Base-by-base conservation (phyloP, 2,329 filamentous ascomycete genomes). In the Aureobasidium sp. region DNA sequence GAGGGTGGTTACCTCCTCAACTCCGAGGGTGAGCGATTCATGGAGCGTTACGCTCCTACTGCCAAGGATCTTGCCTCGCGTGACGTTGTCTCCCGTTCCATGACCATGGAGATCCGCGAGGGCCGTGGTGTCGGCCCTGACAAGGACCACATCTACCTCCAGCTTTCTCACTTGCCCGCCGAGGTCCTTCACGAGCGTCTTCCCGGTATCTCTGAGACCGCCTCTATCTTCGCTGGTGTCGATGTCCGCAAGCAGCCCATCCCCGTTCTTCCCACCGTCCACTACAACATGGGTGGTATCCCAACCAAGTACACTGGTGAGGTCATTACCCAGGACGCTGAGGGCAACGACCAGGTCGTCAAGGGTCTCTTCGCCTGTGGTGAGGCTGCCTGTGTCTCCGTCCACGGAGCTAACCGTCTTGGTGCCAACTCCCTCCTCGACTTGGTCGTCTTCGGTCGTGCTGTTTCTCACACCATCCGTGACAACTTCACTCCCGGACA, bases 281-380 rank as follows among this genome's bases (percentile, higher is more conserved):
- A 99, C 83, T 99, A 99, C 85, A 97, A 97, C 84, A 99, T 97
- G 94, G 93, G 93, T 78, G 93, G 94, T 83, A 97, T 99, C 69
- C 93, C 93, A 58, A 97, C 94, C 68, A 91, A 90, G 73, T 97
- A 96, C 83, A 97, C 91, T 65, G 93, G 94, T 76, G 91, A 99
- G 79, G 94, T 97, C 64, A 78, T 99, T 68, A 95, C 91, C 21
- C 81, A 96, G 58, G 91, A 97, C 69, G 87, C 89, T 73, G 76
- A 85, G 65, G 94, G 94, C 68, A 86, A 96, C 63, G 94, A 97
- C 80, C 84, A 96, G 83, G 84, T 96, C 69, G 94, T 99, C 27
- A 91, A 91, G 62, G 93, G 93, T 76, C 85, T 99, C 66, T 97
- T 93, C 75, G 94, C 94, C 70, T 97, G 92, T 70, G 93, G 93